These are phyloP conservation scores for Ganoderma boninense DNA, from an alignment of 1,284 basidiomycete species.

Conservation along the genomic window DNA sequence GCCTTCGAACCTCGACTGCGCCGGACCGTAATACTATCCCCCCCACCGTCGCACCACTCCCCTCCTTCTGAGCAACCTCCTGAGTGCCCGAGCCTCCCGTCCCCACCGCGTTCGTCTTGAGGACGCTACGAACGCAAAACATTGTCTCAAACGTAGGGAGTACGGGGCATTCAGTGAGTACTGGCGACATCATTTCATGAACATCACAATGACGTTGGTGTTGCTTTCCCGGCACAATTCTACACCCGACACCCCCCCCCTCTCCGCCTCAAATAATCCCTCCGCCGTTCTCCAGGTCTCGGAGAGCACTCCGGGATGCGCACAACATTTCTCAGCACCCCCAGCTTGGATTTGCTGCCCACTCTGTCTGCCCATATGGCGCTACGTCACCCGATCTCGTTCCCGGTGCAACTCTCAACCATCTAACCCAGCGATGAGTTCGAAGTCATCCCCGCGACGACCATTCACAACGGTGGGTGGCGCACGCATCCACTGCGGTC, in stretches of 20 bases:
- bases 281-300: slow-evolving; percentile 5
- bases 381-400: slow-evolving; percentile 5
- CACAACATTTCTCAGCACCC: slow-evolving; percentile 11
- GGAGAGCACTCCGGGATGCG: slow-evolving; percentile 6
- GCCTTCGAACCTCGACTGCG: too few species aligned
- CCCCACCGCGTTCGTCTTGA: too few species aligned
- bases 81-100: too few species aligned
- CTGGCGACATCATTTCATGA: too few species aligned
- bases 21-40: too few species aligned
- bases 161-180: too few species aligned
- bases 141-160: too few species aligned
- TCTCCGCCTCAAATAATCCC: slow-evolving; percentile 14
- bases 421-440: slow-evolving; percentile 63
- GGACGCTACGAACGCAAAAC: too few species aligned
- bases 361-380: slow-evolving; percentile 6
- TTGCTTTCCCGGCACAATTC: too few species aligned
- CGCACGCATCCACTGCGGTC: background rate
- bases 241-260: background rate
- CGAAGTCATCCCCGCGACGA: slow-evolving; percentile 90
- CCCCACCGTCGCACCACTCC: too few species aligned
- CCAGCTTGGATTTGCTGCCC: slow-evolving; percentile 7
- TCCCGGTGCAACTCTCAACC: slow-evolving; percentile 6
- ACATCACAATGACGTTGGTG: too few species aligned
- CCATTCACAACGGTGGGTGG: slow-evolving; percentile 86
- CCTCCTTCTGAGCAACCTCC: too few species aligned